A percentile compares a stretch with the other conserved stretches of the same genome.
phyloP scores from a whole-genome alignment of 176 grass and related monocot genomes.

The Aegilops bicornis region DNA sequence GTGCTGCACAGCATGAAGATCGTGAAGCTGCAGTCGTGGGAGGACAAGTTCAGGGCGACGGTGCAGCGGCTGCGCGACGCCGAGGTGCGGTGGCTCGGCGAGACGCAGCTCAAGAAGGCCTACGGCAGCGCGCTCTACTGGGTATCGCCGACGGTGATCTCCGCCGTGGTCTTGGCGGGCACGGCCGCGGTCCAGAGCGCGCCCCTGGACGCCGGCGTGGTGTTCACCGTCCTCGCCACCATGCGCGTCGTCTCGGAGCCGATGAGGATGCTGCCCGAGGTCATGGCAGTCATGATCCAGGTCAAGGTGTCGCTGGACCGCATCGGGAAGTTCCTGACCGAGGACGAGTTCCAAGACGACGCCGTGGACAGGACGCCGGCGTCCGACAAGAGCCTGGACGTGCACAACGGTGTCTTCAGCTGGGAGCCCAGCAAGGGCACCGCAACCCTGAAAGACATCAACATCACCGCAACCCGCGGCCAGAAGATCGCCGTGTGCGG shows the following conservation, averaged over 20 bases:
- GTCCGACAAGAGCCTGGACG: slow-evolving; percentile 23
- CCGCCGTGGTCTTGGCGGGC: slow-evolving; percentile 57
- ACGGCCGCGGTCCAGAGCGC: slow-evolving; percentile 44
- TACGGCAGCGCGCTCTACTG: slow-evolving; percentile 74
- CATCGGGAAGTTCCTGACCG: slow-evolving; percentile 56
- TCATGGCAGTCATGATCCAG: slow-evolving; percentile 80
- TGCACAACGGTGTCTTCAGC: slow-evolving; percentile 51
- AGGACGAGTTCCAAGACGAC: slow-evolving; percentile 71
- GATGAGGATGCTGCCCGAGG: slow-evolving; percentile 80
- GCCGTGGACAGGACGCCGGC: slow-evolving; percentile 25
- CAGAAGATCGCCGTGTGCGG: slow-evolving; percentile 79
- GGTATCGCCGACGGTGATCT: slow-evolving; percentile 77
- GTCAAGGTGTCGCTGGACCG: slow-evolving; percentile 84
- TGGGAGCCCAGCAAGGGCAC: slow-evolving; percentile 51
- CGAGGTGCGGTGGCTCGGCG: slow-evolving; percentile 69
- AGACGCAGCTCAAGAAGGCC: slow-evolving; percentile 71
- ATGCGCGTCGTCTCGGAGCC: slow-evolving; percentile 71
- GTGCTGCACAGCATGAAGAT: slow-evolving; percentile 71
- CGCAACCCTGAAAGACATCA: slow-evolving; percentile 50
- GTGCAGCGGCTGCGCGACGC: slow-evolving; percentile 51
- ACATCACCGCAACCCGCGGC: slow-evolving; percentile 22
- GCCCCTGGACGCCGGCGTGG: slow-evolving; percentile 56
- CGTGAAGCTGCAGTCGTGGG: slow-evolving; percentile 87
- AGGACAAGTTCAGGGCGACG: slow-evolving; percentile 45
- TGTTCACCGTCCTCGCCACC: slow-evolving; percentile 84